Conservation (phyloP, 179 eudicot genomes). For the Kewa caespitosa region DNA sequence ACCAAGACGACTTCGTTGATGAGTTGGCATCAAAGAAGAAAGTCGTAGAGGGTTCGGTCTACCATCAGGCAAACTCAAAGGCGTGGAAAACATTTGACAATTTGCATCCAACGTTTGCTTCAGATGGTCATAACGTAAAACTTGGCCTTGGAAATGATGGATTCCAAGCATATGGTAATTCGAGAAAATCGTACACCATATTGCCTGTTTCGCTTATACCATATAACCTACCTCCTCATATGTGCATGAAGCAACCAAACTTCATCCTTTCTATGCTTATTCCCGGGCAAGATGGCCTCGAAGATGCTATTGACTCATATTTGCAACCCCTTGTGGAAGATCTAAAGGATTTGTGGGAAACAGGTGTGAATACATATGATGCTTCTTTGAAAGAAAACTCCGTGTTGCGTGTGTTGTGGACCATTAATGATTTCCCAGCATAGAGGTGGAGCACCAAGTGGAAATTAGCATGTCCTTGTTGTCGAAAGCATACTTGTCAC, state of each 20-base stretch:
- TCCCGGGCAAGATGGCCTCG: slow-evolving; percentile 25
- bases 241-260: slow-evolving; percentile 12
- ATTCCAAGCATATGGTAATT: slow-evolving; percentile 13
- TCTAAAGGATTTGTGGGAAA: slow-evolving; percentile 24
- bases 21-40: slow-evolving; percentile 12
- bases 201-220: slow-evolving; percentile 15
- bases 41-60: not conserved
- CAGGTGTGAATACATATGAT: slow-evolving; percentile 28
- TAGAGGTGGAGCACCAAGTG: slow-evolving; percentile 31
- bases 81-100: slow-evolving; percentile 4
- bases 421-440: slow-evolving; percentile 36
- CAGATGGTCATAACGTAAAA: slow-evolving; percentile 6
- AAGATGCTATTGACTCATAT: slow-evolving; percentile 20
- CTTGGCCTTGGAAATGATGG: slow-evolving; percentile 20
- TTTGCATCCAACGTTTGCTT: not conserved
- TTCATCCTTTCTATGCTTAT: slow-evolving; percentile 18
- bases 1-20: slow-evolving; percentile 4
- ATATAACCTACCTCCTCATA: slow-evolving; percentile 10
- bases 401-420: slow-evolving; percentile 28
- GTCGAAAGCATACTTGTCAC: not conserved
- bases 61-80: not conserved
- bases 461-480: slow-evolving; percentile 18
- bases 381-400: too few relatives aligned
- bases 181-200: not conserved
- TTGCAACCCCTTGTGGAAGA: slow-evolving; percentile 28